These are phyloP conservation scores for Populus hybrid DNA, from an alignment of 441 rosid genomes.

Conservation along the genomic window DNA sequence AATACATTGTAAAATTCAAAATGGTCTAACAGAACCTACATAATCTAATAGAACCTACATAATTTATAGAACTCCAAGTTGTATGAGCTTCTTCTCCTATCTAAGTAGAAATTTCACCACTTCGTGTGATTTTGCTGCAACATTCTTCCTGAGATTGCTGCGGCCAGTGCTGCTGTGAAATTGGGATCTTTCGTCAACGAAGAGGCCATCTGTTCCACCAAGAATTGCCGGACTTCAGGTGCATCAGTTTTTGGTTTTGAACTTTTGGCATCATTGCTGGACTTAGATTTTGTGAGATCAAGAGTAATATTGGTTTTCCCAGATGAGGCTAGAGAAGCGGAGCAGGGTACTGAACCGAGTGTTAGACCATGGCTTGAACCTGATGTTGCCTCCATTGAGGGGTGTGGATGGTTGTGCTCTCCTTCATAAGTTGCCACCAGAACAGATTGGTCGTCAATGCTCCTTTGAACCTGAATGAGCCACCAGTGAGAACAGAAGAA, in stretches of 20 bases:
- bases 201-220: constrained; percentile 96
- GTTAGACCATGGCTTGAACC: constrained; percentile 39
- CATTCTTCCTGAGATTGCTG: constrained; percentile 82
- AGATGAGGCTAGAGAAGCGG: constrained; percentile 37
- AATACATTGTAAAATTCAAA: constrained; percentile 12
- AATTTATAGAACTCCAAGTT: not conserved
- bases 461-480: constrained; percentile 74
- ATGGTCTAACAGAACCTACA: constrained; percentile 5
- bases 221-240: constrained; percentile 54
- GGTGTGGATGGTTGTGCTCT: constrained; percentile 90
- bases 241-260: constrained; percentile 38
- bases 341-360: constrained; percentile 35
- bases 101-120: constrained; percentile 18
- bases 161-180: constrained; percentile 92
- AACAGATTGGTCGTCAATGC: constrained; percentile 77
- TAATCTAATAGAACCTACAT: not conserved
- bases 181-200: constrained; percentile 90
- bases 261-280: constrained; percentile 26
- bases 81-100: not conserved
- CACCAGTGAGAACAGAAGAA: not conserved
- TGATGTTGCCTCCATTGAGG: constrained; percentile 50
- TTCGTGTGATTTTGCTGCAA: constrained; percentile 38
- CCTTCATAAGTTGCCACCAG: constrained; percentile 97
- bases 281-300: constrained; percentile 51
- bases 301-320: constrained; percentile 46